A percentile compares a stretch with the other conserved stretches of the same genome.
Evolutionary conservation across 179 eudicot species (phyloP).

Genomic region (Dionaea muscipula): DNA sequence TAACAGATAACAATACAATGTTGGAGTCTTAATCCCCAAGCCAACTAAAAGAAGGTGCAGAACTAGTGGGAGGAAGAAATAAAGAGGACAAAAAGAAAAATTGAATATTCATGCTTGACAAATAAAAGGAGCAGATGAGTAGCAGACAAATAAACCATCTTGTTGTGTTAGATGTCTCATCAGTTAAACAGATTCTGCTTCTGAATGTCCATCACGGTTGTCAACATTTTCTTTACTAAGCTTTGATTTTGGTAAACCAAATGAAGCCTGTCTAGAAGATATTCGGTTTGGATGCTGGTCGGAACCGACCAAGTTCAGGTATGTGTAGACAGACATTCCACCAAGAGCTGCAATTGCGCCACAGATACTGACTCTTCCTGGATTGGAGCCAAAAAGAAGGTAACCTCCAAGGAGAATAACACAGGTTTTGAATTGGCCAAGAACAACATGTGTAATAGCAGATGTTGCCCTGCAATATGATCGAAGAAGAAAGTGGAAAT

Average conservation of each 20-base stretch:
- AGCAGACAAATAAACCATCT: neutral
- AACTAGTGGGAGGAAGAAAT: too few relatives aligned
- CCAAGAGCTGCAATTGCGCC: conserved; percentile 69
- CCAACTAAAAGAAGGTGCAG: too few relatives aligned
- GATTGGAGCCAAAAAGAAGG: conserved; percentile 65
- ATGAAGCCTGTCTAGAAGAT: conserved; percentile 31
- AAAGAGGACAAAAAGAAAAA: too few relatives aligned
- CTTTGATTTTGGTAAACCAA: conserved; percentile 49
- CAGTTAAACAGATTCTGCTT: conserved; percentile 41
- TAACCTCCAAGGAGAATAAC: conserved; percentile 86
- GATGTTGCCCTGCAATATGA: conserved; percentile 69
- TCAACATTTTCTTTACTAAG: conserved; percentile 60
- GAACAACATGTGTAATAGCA: conserved; percentile 81
- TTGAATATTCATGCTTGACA: too few relatives aligned
- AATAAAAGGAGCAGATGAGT: neutral
- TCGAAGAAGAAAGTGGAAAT: neutral
- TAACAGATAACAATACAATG: too few relatives aligned
- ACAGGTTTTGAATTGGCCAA: conserved; percentile 92
- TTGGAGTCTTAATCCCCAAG: too few relatives aligned
- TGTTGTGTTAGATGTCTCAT: neutral
- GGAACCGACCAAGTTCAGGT: conserved; percentile 42
- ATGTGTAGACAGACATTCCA: conserved; percentile 76
- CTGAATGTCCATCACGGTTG: conserved; percentile 19
- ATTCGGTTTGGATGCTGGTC: conserved; percentile 36
- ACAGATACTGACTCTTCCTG: conserved; percentile 59